These are phyloP conservation scores for Sporothrix protearum DNA, from an alignment of 2,329 filamentous ascomycete species.

Conservation along the genomic window DNA sequence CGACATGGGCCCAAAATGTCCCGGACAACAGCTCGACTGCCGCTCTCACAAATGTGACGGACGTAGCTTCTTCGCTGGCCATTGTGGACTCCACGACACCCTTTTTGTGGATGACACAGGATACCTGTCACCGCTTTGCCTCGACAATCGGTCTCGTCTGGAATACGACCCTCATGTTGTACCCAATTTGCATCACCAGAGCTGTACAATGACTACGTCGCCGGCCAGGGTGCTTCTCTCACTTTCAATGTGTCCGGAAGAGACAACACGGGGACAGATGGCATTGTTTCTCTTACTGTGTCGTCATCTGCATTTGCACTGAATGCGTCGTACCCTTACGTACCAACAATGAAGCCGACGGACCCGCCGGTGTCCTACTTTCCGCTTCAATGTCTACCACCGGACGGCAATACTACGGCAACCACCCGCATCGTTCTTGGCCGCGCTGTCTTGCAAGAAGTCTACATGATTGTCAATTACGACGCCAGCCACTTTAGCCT, in stretches of 20 bases:
- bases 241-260: constrained; percentile 56
- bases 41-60: background rate
- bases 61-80: constrained; percentile 41
- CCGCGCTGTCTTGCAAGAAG: constrained; percentile 66
- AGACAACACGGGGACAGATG: constrained; percentile 49
- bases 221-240: constrained; percentile 48
- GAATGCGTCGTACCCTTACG: constrained; percentile 49
- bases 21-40: background rate
- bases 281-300: constrained; percentile 56
- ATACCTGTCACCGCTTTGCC: constrained; percentile 63
- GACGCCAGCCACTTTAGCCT: constrained; percentile 53
- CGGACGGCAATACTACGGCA: constrained; percentile 34
- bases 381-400: constrained; percentile 56
- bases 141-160: constrained; percentile 60
- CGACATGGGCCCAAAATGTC: background rate
- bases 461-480: constrained; percentile 57
- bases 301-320: constrained; percentile 51
- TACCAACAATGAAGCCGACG: constrained; percentile 43
- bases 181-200: constrained; percentile 58
- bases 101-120: constrained; percentile 59
- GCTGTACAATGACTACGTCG: constrained; percentile 48
- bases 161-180: constrained; percentile 61
- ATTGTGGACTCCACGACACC: constrained; percentile 63
- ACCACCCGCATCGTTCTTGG: constrained; percentile 53
- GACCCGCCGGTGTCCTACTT: constrained; percentile 58